Percentiles rank a stretch among this genome's conserved stretches.
Conservation (phyloP, 768 basidiomycete species). For the Termitomyces sp. region DNA sequence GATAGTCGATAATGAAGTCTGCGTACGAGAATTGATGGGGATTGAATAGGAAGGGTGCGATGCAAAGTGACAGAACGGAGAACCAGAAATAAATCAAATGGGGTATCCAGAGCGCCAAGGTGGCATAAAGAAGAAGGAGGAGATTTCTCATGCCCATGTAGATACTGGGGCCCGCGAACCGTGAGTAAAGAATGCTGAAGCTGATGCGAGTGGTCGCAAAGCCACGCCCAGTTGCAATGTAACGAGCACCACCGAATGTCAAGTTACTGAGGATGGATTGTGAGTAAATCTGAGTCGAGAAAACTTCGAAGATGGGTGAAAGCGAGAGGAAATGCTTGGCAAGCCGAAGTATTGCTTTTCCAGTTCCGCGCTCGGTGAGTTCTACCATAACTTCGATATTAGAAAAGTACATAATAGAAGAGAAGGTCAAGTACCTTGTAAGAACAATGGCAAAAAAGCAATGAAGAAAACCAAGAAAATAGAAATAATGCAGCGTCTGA, state of each 20-base stretch:
- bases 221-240: constrained; percentile 98
- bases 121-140: constrained; percentile 83
- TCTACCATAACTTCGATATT: constrained; percentile 39
- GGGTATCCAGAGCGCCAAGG: constrained; percentile 89
- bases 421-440: constrained; percentile 66
- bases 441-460: constrained; percentile 92
- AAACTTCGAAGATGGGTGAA: constrained; percentile 97
- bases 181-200: constrained; percentile 95
- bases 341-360: constrained; percentile 89
- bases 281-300: constrained; percentile 97
- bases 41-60: constrained; percentile 98
- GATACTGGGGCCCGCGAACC: constrained; percentile 99
- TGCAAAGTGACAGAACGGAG: constrained; percentile 89
- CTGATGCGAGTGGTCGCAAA: constrained; percentile 96
- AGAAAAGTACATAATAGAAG: background rate
- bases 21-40: constrained; percentile 98
- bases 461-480: constrained; percentile 99
- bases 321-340: constrained; percentile 96
- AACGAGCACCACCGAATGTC: constrained; percentile 96
- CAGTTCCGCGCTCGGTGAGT: constrained; percentile 93
- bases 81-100: constrained; percentile 99
- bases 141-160: constrained; percentile 98
- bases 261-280: constrained; percentile 96
- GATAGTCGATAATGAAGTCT: constrained; percentile 98
- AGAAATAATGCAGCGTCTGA: constrained; percentile 91